phyloP scores from a whole-genome alignment of 495 filamentous ascomycete species.

The Glonium stellatum region DNA sequence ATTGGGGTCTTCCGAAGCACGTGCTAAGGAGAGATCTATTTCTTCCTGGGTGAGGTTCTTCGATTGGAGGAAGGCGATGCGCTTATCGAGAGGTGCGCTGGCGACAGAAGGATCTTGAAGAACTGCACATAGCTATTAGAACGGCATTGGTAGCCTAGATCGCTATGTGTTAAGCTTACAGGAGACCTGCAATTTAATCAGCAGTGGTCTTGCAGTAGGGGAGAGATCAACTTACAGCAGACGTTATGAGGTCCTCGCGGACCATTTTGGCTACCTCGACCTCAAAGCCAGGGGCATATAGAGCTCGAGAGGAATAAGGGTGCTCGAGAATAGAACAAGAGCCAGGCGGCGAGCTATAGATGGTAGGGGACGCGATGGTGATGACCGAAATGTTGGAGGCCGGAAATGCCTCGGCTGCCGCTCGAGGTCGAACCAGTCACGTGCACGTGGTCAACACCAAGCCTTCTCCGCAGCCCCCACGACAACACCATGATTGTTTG shows the following conservation, averaged over 20 bases:
- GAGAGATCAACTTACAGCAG: constrained; percentile 28
- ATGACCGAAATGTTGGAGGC: not conserved
- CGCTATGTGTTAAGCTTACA: constrained; percentile 34
- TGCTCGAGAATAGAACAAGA: not conserved
- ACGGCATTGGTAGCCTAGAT: not conserved
- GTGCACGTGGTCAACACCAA: not conserved
- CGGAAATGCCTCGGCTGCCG: not conserved
- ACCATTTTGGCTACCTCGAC: constrained; percentile 30
- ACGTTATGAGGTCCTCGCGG: constrained; percentile 39
- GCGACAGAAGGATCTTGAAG: constrained; percentile 88
- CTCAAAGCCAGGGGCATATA: not conserved
- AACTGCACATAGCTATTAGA: constrained; percentile 46
- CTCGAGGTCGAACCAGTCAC: not conserved
- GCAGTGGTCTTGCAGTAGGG: not conserved
- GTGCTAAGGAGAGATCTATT: constrained; percentile 73
- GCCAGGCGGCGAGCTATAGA: not conserved
- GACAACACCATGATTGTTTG: no score
- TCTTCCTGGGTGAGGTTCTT: constrained; percentile 98
- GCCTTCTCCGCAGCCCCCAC: no score
- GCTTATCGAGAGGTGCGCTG: constrained; percentile 85
- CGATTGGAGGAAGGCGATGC: constrained; percentile 85
- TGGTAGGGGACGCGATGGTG: not conserved
- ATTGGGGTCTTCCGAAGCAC: constrained; percentile 51
- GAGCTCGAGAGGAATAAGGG: not conserved
- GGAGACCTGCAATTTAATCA: constrained; percentile 46